Evolutionary conservation across 371 early-diverging fungal genomes (phyloP), one percentile per base, ranked within the genome.

Genomic region (Rhizopus arrhizus): DNA sequence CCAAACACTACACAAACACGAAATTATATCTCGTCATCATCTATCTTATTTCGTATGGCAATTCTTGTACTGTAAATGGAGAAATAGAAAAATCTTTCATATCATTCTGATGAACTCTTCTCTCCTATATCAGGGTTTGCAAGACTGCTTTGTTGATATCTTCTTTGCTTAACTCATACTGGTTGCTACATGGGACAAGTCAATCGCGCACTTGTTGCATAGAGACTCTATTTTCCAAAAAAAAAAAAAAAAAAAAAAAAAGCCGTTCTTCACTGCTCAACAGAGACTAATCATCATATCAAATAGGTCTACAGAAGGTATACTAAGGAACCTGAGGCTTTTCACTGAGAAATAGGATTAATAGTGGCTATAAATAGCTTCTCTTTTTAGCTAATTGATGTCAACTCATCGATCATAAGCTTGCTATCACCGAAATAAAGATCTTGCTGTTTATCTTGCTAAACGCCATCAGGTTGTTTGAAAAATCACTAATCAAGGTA

Each of bases 281-380:
- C 76, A 0, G 74, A 77, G 31, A 69, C 67, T 3, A 75, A 69
- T 11, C 86, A 86, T 48, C 78, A 73, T 49, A 72, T 72, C 51
- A 73, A 62, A 54, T 67, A 70, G 12, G 71, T 76, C 58, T 90
- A 88, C 89, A 89, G 90, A 3, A 77, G 77, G 12, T 85, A 89
- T 64, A 84, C 78, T 2, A 71, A 83, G 45, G 74, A 74, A 38
- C 88, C 86, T 61, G 69, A 77, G 8, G 89, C 90, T 10, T 79
- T 73, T 10, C 77, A 89, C 29, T 89, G 90, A 88, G 60, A 74
- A 0, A 65, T 13, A 38, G 54, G 22, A 33, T 67, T 3, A 60
- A 60, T 31, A 65, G 66, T 15, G 68, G 76, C 0, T 81, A 81
- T 52, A 75, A 81, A 6, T 86, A 79, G 53, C 64, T 82, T 58